Evolutionary conservation across 2,329 filamentous ascomycete species (phyloP).

Genomic region (Aspergillus neotritici): DNA sequence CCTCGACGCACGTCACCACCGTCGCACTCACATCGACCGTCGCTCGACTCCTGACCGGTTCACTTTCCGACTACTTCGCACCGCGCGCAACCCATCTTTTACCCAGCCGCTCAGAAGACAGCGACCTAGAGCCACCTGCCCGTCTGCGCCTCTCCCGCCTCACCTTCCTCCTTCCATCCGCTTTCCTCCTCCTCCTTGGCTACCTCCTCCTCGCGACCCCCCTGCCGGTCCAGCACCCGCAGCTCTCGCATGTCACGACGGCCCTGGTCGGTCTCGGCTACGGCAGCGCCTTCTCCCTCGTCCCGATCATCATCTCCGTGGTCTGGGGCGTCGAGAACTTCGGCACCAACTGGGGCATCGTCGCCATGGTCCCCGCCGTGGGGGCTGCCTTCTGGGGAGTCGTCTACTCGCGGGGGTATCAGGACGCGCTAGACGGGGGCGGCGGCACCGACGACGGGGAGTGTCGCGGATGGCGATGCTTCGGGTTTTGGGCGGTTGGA

Average conservation of each 20-base stretch:
- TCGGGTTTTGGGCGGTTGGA: constrained; percentile 82
- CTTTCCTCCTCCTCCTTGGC: constrained; percentile 66
- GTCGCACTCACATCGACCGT: constrained; percentile 84
- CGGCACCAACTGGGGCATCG: constrained; percentile 94
- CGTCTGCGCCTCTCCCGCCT: constrained; percentile 67
- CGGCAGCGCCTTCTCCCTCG: constrained; percentile 81
- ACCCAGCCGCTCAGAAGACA: constrained; percentile 43
- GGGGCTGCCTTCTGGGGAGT: constrained; percentile 87
- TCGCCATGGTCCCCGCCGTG: constrained; percentile 82
- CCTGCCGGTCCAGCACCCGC: constrained; percentile 68
- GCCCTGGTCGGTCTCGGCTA: constrained; percentile 84
- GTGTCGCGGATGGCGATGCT: constrained; percentile 79
- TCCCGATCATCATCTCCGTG: constrained; percentile 88
- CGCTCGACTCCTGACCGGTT: constrained; percentile 84
- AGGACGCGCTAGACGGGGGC: constrained; percentile 39
- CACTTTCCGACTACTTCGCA: constrained; percentile 80
- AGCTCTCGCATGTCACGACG: constrained; percentile 81
- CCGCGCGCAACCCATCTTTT: constrained; percentile 58
- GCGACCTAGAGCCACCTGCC: constrained; percentile 34
- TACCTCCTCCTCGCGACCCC: constrained; percentile 75
- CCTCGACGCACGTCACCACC: constrained; percentile 78
- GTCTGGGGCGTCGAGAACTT: constrained; percentile 99
- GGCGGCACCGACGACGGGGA: constrained; percentile 46
- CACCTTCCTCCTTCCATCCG: constrained; percentile 70
- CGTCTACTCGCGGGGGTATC: constrained; percentile 61